Evolutionary conservation across 768 basidiomycete species (phyloP).

Genomic region (Boletus subparvulus): DNA sequence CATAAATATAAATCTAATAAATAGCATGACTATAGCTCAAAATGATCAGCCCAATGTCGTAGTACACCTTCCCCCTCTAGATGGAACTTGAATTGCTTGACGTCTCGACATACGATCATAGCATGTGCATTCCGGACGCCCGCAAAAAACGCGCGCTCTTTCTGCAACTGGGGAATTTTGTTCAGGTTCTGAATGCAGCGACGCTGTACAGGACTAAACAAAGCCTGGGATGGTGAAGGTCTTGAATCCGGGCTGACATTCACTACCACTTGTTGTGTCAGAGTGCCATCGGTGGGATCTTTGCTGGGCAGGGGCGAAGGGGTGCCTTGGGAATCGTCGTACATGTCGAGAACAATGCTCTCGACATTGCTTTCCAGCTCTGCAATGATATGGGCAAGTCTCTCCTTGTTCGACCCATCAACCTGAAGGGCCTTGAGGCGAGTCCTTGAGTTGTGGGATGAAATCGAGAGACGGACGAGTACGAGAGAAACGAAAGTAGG

Average conservation of each 20-base stretch:
- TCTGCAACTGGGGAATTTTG: slow-evolving; percentile 63
- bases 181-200: slow-evolving; percentile 62
- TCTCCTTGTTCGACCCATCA: slow-evolving; percentile 46
- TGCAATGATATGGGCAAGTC: slow-evolving; percentile 56
- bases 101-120: slow-evolving; percentile 67
- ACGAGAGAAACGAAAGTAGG: slow-evolving; percentile 56
- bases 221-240: slow-evolving; percentile 36
- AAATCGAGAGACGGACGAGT: slow-evolving; percentile 56
- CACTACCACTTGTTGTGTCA: neutral
- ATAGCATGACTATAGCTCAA: slow-evolving; percentile 39
- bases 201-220: slow-evolving; percentile 56
- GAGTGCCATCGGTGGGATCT: neutral
- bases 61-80: slow-evolving; percentile 62
- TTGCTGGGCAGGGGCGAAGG: slow-evolving; percentile 9
- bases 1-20: neutral
- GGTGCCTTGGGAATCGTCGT: slow-evolving; percentile 42
- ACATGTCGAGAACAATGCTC: slow-evolving; percentile 57
- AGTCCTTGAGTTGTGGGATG: slow-evolving; percentile 56
- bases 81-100: slow-evolving; percentile 58
- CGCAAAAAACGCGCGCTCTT: slow-evolving; percentile 66
- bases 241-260: slow-evolving; percentile 2
- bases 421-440: slow-evolving; percentile 67
- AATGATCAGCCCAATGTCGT: slow-evolving; percentile 68
- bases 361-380: slow-evolving; percentile 63
- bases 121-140: slow-evolving; percentile 66